These are phyloP conservation scores for Geranomyces variabilis DNA, from an alignment of 192 early-diverging fungal species.

Conservation along the genomic window DNA sequence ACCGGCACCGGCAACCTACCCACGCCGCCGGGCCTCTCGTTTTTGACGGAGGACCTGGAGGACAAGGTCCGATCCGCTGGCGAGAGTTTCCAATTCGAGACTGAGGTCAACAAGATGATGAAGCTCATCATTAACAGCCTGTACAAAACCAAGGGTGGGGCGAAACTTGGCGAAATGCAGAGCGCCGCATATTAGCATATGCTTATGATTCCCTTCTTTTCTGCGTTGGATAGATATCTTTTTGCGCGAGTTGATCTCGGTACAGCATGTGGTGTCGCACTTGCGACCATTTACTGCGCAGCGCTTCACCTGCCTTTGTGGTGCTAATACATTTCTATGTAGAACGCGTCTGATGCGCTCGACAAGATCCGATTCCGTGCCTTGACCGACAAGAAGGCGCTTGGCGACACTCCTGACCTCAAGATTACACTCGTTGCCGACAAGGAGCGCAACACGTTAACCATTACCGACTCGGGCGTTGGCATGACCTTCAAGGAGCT, in stretches of 20 bases:
- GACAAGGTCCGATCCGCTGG: slow-evolving; percentile 24
- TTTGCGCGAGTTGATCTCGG: slow-evolving; percentile 92
- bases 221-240: slow-evolving; percentile 76
- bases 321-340: slow-evolving; percentile 1
- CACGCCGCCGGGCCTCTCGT: slow-evolving; percentile 21
- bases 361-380: slow-evolving; percentile 88
- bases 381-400: slow-evolving; percentile 69
- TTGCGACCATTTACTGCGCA: background rate
- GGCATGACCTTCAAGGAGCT: slow-evolving; percentile 94
- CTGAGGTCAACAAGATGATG: slow-evolving; percentile 89
- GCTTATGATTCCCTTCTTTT: background rate
- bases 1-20: slow-evolving; percentile 1
- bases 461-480: slow-evolving; percentile 90
- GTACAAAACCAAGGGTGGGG: slow-evolving; percentile 77
- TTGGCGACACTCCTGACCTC: slow-evolving; percentile 68
- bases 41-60: slow-evolving; percentile 12
- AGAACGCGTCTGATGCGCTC: slow-evolving; percentile 92
- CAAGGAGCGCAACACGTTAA: slow-evolving; percentile 71
- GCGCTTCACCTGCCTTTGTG: too few relatives aligned
- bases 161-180: background rate
- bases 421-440: slow-evolving; percentile 84
- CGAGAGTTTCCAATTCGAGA: slow-evolving; percentile 78
- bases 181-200: background rate
- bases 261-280: slow-evolving; percentile 13
- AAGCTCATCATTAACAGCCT: slow-evolving; percentile 95